Evolutionary conservation across 768 basidiomycete genomes (phyloP), one percentile per base, ranked within the genome.

Genomic region (Tephrocybe sp.): DNA sequence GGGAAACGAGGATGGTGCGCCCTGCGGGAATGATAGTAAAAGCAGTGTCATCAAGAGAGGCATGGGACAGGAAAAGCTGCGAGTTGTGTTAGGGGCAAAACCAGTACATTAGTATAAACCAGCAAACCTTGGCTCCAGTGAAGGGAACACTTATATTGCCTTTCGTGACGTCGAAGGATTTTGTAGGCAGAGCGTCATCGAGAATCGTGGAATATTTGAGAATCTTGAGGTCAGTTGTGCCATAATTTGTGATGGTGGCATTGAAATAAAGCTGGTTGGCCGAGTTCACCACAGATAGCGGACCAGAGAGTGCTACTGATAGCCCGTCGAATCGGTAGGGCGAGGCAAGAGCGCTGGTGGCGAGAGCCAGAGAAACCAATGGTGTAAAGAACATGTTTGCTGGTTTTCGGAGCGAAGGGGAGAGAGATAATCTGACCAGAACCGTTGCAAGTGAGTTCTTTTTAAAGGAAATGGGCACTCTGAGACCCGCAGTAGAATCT

Each of bases 191-290:
- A 30, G 68, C 61, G 44, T 58, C 60, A 54, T 75, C 73, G 44
- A 76, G 67, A 47, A 77, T 69, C 13, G 76, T 76, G n/a, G 65
- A 71, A 54, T 73, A 76, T 56, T 72, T 75, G 63, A 78, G 67
- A 42, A 76, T 56, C 60, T 70, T 75, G 55, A 75, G 62, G 38
- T 60, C 58, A 47, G 72, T 67, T 26, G 67, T 51, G 19, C 73
- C 73, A 25, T 56, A 65, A 61, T 78, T 76, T 25, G 62, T 75
- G 13, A 78, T 66, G 8, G 69, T 55, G 5, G 75, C 74, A 21
- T 66, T 69, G 57, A 76, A 64, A 52, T 68, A 66, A 56, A 76
- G 64, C 45, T 71, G 70, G 9, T 66, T 61, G 53, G 75, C 52
- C 5, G 76, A 74, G 45, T 43, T 56, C 40, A 75, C 66, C 41